phyloP scores from a whole-genome alignment of 257 asterid species.

The Henckelia pumila region DNA sequence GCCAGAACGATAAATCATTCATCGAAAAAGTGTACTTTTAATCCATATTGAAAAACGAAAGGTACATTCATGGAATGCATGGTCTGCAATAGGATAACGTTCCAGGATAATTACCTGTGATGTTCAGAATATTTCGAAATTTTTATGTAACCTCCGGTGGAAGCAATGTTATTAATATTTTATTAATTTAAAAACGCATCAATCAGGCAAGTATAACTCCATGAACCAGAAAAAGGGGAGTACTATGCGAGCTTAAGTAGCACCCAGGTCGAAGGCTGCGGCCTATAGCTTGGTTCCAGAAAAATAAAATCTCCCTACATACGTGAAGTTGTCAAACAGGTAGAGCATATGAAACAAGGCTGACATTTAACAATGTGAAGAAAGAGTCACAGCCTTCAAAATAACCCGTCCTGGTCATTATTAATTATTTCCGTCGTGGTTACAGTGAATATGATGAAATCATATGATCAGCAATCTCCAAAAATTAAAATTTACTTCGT shows the following conservation, averaged over 20 bases:
- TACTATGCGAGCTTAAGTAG: neutral
- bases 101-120: neutral
- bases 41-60: neutral
- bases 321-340: neutral
- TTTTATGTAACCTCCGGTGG: neutral
- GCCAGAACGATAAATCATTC: neutral
- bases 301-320: neutral
- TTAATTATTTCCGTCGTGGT: neutral
- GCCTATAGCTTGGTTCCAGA: neutral
- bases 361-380: neutral
- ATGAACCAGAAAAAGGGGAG: neutral
- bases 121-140: neutral
- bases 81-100: too few species aligned
- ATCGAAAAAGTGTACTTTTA: neutral
- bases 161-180: too few species aligned
- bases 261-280: neutral
- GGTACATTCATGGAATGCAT: neutral
- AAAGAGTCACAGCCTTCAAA: neutral
- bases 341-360: neutral
- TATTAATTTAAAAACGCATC: neutral
- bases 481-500: too few species aligned
- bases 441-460: neutral
- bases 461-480: neutral
- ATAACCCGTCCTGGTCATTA: neutral
- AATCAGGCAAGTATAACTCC: neutral